Base-by-base conservation (phyloP, 441 rosid species). In the Corymbia calophylla region DNA sequence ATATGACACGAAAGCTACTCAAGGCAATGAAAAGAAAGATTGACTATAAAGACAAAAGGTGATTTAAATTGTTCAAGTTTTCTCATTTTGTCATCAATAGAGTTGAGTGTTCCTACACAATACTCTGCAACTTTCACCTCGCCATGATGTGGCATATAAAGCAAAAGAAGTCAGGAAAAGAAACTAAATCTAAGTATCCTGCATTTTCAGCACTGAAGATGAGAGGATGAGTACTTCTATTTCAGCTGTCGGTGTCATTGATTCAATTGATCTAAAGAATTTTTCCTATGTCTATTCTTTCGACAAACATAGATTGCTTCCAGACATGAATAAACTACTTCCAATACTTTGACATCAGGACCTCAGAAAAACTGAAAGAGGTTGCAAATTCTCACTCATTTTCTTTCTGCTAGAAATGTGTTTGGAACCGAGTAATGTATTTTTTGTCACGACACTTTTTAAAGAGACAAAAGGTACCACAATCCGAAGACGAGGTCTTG, bases 401-500 rank as follows among this genome's bases (percentile, higher is more conserved):
- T 31, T 70, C 47, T 35, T 35, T 70, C 81, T 18, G 81, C 81
- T 18, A 35, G 81, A 70, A 18, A 70, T 35, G 51, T 44, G 17
- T 77, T 35, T 77, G 84, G 18, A 77, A 44, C 84, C 7, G 3
- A 39, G 39, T 39, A 21, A 73, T 5, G 15, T 73, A 44, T 39
- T 73, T 70, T 39, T 77, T 23, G 51, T 77, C 51, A 21, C 18
- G 0, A 77, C 44, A 13, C 8, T 39, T 73, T 39, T 23, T 77
- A 51, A 32, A 62, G 32, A 29, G 81, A 89, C 35, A 89, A 53
- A n/a, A 51, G 31, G 49, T 94, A 98, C 99, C 98, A 98, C 97
- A 62, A 98, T 94, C 84, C 98, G 97, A 89, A 98, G 93, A 53
- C 99, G 95, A 90, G 91, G 94, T 93, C 96, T 94, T 60, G 95